phyloP scores from a whole-genome alignment of 2,329 filamentous ascomycete genomes.

The Colletotrichum lentis region DNA sequence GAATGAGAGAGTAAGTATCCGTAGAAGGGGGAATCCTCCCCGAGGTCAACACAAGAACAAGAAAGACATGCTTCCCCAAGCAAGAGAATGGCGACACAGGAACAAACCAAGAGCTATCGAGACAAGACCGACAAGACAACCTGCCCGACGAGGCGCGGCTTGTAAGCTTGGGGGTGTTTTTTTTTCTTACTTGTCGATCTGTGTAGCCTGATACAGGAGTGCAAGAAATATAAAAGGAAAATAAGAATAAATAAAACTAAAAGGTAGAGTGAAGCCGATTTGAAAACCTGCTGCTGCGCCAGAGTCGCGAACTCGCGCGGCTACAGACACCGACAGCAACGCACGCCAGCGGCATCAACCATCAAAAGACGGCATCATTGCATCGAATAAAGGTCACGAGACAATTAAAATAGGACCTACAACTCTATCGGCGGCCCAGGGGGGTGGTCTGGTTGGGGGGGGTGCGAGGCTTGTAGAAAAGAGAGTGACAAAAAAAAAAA shows the following conservation, averaged over 20 bases:
- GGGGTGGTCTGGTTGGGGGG: constrained; percentile 43
- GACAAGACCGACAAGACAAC: neutral
- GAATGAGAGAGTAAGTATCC: neutral
- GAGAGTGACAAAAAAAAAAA: constrained; percentile 14
- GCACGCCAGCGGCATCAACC: constrained; percentile 39
- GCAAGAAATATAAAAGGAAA: neutral
- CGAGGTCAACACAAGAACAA: neutral
- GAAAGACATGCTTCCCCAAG: neutral
- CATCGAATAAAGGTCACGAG: constrained; percentile 44
- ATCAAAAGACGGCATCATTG: constrained; percentile 40
- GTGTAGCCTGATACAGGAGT: constrained; percentile 2
- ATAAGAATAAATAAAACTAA: neutral
- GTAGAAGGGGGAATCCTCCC: neutral
- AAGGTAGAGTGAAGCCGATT: neutral
- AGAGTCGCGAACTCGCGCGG: constrained; percentile 32
- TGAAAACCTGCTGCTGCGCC: constrained; percentile 17
- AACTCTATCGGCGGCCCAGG: constrained; percentile 44
- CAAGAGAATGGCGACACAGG: constrained; percentile 14
- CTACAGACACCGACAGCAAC: constrained; percentile 40
- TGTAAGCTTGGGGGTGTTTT: constrained; percentile 4
- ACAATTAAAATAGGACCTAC: constrained; percentile 39
- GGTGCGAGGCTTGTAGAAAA: constrained; percentile 40
- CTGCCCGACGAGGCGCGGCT: neutral
- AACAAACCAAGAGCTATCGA: neutral
- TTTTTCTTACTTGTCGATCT: neutral